A percentile compares a stretch with the other conserved stretches of the same genome.
These are phyloP conservation scores for Gliomastix tumulicola DNA, from an alignment of 2,329 filamentous ascomycete genomes.

Conservation along the genomic window DNA sequence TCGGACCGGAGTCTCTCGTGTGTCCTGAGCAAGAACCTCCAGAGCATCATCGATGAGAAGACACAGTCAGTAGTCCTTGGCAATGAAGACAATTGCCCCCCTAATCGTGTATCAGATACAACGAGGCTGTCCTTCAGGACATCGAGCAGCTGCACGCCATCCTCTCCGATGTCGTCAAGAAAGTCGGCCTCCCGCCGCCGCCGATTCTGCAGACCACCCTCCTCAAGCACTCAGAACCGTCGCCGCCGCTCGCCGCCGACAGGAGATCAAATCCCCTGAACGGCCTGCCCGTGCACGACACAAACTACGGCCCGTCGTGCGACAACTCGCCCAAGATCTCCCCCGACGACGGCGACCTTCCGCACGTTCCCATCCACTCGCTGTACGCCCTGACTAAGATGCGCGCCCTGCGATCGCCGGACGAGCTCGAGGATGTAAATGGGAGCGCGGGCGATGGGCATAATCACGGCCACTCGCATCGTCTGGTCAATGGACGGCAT, in stretches of 20 bases:
- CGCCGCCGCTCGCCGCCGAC: no score
- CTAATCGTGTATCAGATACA: not conserved
- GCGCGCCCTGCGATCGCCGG: constrained; percentile 24
- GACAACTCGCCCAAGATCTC: constrained; percentile 13
- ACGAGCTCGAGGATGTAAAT: constrained; percentile 9
- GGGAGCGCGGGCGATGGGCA: no score
- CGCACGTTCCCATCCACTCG: constrained; percentile 29
- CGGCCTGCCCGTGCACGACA: no score
- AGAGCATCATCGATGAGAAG: constrained; percentile 32
- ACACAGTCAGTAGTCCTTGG: constrained; percentile 23
- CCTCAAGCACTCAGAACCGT: constrained; percentile 7
- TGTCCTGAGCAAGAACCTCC: constrained; percentile 31
- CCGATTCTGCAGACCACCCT: not conserved
- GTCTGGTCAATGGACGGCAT: no score
- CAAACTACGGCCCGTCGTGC: constrained; percentile 11
- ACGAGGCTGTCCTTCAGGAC: constrained; percentile 7
- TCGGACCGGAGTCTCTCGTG: constrained; percentile 26
- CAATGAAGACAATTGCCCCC: no score
- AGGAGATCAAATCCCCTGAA: no score
- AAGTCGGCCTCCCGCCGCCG: not conserved
- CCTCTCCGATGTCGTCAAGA: constrained; percentile 3
- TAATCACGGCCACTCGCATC: not conserved
- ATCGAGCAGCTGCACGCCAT: constrained; percentile 8
- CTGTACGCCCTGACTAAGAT: constrained; percentile 28
- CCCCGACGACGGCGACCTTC: constrained; percentile 17